Percentiles rank a stretch among this genome's conserved stretches.
Conservation (phyloP, 257 asterid genomes). For the Galeopsis tetrahit region DNA sequence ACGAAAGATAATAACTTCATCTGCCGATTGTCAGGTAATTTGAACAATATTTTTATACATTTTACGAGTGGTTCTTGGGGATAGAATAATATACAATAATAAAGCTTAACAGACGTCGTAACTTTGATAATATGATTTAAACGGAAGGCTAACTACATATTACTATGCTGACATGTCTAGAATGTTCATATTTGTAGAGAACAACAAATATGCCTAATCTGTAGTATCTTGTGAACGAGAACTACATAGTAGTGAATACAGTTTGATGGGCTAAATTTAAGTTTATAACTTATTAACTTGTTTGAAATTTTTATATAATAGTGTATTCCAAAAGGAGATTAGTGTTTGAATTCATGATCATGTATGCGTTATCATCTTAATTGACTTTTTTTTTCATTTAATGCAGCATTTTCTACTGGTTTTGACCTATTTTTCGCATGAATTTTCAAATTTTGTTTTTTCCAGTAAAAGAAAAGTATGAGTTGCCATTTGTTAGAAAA, state of each 20-base stretch:
- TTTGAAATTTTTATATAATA: constrained; percentile 13
- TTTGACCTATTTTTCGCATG: background rate
- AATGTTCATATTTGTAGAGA: background rate
- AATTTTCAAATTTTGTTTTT: background rate
- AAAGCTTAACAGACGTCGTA: background rate
- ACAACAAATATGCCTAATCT: background rate
- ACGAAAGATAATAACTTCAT: constrained; percentile 63
- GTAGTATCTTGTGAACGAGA: background rate
- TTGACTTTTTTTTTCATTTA: background rate
- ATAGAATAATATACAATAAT: background rate
- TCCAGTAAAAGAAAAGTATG: background rate
- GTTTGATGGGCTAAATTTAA: background rate
- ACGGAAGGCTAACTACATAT: constrained; percentile 12
- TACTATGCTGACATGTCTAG: constrained; percentile 6
- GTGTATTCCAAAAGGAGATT: background rate
- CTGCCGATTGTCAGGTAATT: constrained; percentile 86
- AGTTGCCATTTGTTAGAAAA: background rate
- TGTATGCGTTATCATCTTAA: background rate
- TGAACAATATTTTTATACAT: constrained; percentile 5
- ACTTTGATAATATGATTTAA: background rate
- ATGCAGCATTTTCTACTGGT: background rate
- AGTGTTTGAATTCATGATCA: background rate
- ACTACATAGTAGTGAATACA: background rate
- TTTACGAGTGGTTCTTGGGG: constrained; percentile 12
- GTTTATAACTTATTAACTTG: background rate